Evolutionary conservation across 2,329 filamentous ascomycete genomes (phyloP).

Genomic region (Fonsecaea multimorphosa): DNA sequence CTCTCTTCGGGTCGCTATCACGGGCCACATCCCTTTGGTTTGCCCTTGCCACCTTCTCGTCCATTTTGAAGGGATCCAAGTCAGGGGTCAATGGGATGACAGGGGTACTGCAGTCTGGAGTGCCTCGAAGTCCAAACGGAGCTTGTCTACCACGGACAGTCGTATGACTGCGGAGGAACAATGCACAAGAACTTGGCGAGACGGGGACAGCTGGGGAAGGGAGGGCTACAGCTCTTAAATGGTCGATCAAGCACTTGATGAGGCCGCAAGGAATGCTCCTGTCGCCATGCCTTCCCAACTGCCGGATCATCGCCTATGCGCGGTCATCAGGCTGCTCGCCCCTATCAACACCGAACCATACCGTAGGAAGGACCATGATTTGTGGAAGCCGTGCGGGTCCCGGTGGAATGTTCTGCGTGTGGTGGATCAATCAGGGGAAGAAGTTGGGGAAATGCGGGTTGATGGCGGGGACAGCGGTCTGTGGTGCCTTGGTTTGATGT

Average conservation of each 20-base stretch:
- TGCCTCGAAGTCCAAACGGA: background rate
- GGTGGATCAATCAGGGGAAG: slow-evolving; percentile 14
- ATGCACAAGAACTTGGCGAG: slow-evolving; percentile 4
- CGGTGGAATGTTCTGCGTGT: slow-evolving; percentile 17
- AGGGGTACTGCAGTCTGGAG: background rate
- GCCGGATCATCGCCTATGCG: slow-evolving; percentile 16
- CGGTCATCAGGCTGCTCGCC: slow-evolving; percentile 14
- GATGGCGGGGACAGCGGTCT: slow-evolving; percentile 4
- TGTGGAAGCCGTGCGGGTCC: slow-evolving; percentile 12
- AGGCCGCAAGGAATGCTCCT: background rate
- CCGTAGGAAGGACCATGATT: slow-evolving; percentile 10
- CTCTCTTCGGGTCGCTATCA: slow-evolving; percentile 13
- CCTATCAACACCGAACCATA: slow-evolving; percentile 14
- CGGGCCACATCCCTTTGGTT: slow-evolving; percentile 11
- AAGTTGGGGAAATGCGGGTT: slow-evolving; percentile 19
- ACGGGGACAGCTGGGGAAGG: background rate
- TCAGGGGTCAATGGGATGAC: background rate
- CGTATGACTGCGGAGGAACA: background rate
- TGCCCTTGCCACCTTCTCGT: slow-evolving; percentile 12
- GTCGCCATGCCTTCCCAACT: slow-evolving; percentile 5
- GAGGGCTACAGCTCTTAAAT: slow-evolving; percentile 6
- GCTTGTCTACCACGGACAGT: background rate
- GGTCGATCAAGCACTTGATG: background rate
- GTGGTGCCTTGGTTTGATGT: background rate
- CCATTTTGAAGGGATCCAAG: background rate